These are phyloP conservation scores for Dryas integrifolia DNA, from an alignment of 331 rosid species.

Conservation along the genomic window DNA sequence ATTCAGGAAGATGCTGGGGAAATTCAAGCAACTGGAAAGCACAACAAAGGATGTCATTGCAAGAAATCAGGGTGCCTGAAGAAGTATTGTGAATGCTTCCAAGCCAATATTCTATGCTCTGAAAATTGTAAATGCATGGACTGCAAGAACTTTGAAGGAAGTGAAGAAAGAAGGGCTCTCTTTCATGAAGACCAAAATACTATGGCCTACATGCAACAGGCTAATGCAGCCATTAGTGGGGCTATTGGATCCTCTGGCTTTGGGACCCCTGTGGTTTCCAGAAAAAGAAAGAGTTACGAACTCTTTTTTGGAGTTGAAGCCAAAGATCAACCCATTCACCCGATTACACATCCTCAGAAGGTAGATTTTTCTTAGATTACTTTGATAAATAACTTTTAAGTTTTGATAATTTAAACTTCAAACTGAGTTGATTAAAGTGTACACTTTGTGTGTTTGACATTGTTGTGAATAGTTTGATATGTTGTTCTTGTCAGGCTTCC, in stretches of 20 bases:
- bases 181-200: slow-evolving; percentile 40
- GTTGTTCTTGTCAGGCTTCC: background rate
- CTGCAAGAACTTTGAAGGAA: slow-evolving; percentile 48
- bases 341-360: slow-evolving; percentile 40
- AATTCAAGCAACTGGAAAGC: slow-evolving; percentile 63
- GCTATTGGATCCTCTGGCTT: slow-evolving; percentile 56
- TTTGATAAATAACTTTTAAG: slow-evolving; percentile 21
- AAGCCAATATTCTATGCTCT: slow-evolving; percentile 56
- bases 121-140: slow-evolving; percentile 44
- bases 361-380: slow-evolving; percentile 40
- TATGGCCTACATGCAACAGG: slow-evolving; percentile 43
- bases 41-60: slow-evolving; percentile 88
- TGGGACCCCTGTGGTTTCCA: slow-evolving; percentile 43
- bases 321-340: slow-evolving; percentile 37
- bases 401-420: slow-evolving; percentile 8
- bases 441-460: background rate
- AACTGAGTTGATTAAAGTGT: background rate
- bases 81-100: slow-evolving; percentile 86
- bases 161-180: slow-evolving; percentile 45
- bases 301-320: slow-evolving; percentile 34
- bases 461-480: background rate
- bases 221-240: slow-evolving; percentile 59
- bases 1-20: slow-evolving; percentile 56
- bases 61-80: slow-evolving; percentile 86
- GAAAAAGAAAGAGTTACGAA: slow-evolving; percentile 48